Base-by-base conservation (phyloP, 345 rosid genomes). In the Orychophragmus violaceus region DNA sequence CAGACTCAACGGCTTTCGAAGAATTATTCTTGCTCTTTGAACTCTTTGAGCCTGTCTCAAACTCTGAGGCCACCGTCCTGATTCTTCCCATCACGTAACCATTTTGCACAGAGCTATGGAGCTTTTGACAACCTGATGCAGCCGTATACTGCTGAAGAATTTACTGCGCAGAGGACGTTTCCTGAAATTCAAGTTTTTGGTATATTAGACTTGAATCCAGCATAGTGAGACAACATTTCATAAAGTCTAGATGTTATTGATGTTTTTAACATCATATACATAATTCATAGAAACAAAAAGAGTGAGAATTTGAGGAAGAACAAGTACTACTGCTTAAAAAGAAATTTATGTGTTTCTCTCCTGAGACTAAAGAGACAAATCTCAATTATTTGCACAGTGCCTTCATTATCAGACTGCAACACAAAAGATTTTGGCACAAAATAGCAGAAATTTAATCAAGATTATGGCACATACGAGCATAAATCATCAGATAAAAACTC, bases 21-120 rank as follows among this genome's bases (percentile, higher is more conserved):
- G 87, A 80, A 69, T 79, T 83, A 62, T 76, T 60, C 61, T 74
- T 76, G 70, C 68, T 80, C 75, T 62, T 89, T 19, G 81, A 74
- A 37, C 83, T 80, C 69, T 87, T 89, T 29, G 81, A 81, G 1
- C 85, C 85, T 5, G 83, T 82, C 82, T 87, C 94, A 44, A 81
- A 89, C 76, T 87, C 91, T 0, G 89, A 87, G 1, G 91, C 91
- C 68, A 84, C 77, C 77, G 88, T 89, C 80, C 83, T 87, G 36
- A 89, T 86, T 76, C 86, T 85, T 46, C 94, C 96, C 94, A 81
- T 85, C 14, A 91, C 91, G 74, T 89, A 89, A 14, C 91, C 94
- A 72, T 83, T 89, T 41, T 79, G 82, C 62, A 89, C 82, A 54
- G 89, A 82, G 63, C 80, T 83, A 61, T 82, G 96, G 6, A 87